Base-by-base conservation (phyloP, 2,329 filamentous ascomycete species). In the Nannizziopsis arthrosporioides region DNA sequence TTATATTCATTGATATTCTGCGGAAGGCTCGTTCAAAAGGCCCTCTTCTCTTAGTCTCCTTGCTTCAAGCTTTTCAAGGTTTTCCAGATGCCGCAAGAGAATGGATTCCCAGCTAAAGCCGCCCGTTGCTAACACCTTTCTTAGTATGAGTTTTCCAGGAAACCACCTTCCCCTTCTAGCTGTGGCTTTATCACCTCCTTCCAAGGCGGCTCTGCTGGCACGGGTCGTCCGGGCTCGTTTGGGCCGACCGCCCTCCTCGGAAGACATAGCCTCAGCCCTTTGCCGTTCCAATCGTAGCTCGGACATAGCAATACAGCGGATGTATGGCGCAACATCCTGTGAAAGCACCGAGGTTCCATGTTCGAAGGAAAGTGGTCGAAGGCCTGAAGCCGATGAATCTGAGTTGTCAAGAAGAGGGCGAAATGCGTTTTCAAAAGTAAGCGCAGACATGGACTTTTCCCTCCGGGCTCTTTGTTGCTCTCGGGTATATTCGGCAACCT, bases 271-370 rank as follows among this genome's bases (percentile, higher is more conserved):
- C 54, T 78, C 79, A 8, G 77, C 62, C 9, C 86, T 77, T 54
- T 86, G 78, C 52, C 78, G 71, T 58, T 87, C 82, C 1, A 92
- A 74, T 1, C 73, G 73, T 15, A 79, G 69, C 56, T 96, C 90
- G 59, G 82, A 84, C 0, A 80, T 73, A 1, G 90, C 80, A 51
- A 98, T 96, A 34, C 76, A 74, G 9, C 93, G 84, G n/a, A 96
- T 77, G 62, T 86, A 96, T 0, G 93, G 92, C 0, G 88, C 89
- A 1, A 96, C 72, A 54, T 98, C 92, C 10, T 82, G 69, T 0
- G 77, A 74, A 30, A 94, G 78, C 15, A 81, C 70, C 0, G 65
- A 63, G 57, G 84, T 68, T 0, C 80, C 79, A 38, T 84, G 78
- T 57, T 94, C 87, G 55, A 94, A 87, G 0, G 83, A 79, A 0